phyloP scores from a whole-genome alignment of 2,329 filamentous ascomycete genomes.

The Nigrospora osmanthi region DNA sequence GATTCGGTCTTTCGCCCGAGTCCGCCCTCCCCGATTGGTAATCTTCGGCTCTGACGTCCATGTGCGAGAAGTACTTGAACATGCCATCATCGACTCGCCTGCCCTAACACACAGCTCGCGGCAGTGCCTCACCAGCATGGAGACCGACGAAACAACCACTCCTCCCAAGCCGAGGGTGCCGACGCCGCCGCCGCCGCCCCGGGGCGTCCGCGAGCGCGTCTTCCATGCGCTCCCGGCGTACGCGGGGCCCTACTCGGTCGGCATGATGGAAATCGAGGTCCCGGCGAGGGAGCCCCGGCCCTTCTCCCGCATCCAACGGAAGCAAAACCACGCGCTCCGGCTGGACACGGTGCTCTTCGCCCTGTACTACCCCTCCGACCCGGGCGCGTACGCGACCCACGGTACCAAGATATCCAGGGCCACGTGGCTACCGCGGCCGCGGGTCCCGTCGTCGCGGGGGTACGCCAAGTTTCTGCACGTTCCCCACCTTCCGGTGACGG shows the following conservation, averaged over 20 bases:
- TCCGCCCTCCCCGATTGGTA: too few relatives aligned
- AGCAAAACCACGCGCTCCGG: slow-evolving; percentile 29
- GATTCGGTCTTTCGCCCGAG: too few relatives aligned
- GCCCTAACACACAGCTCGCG: too few relatives aligned
- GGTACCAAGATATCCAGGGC: slow-evolving; percentile 40
- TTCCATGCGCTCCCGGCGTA: slow-evolving; percentile 49
- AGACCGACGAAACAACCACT: background rate
- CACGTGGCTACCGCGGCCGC: slow-evolving; percentile 55
- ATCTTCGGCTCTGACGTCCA: too few relatives aligned
- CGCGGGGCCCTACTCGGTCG: slow-evolving; percentile 59
- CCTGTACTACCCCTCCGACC: slow-evolving; percentile 55
- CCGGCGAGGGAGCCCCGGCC: slow-evolving; percentile 35
- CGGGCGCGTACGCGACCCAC: slow-evolving; percentile 27
- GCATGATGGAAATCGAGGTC: slow-evolving; percentile 60
- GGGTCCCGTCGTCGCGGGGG: slow-evolving; percentile 46
- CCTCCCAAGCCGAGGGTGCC: background rate
- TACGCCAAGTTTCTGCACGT: slow-evolving; percentile 55
- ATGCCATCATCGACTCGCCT: too few relatives aligned
- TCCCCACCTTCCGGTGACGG: slow-evolving; percentile 37
- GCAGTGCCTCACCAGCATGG: background rate
- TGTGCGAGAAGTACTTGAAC: too few relatives aligned
- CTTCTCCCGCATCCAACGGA: slow-evolving; percentile 31
- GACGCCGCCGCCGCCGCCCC: slow-evolving; percentile 8
- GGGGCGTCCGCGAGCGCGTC: slow-evolving; percentile 25
- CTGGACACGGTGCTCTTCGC: slow-evolving; percentile 53